phyloP scores from a whole-genome alignment of 1,284 basidiomycete genomes.

The Trichosporon sp. region DNA sequence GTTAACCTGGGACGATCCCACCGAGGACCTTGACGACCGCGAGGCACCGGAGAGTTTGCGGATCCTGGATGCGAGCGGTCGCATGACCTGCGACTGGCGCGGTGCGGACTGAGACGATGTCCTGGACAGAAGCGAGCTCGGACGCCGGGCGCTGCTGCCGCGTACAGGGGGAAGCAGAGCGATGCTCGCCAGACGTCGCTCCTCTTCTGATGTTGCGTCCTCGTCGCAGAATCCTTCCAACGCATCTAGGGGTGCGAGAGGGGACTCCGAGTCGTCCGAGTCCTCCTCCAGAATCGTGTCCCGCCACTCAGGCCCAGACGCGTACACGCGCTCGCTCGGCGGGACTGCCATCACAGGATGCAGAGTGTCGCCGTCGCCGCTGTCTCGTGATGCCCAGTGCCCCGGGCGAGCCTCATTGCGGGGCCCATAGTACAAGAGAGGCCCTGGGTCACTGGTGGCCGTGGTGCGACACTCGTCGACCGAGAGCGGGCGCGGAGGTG shows the following conservation, averaged over 20 bases:
- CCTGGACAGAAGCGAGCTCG: background rate
- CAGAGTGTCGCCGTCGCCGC: background rate
- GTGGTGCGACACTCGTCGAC: background rate
- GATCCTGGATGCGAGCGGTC: background rate
- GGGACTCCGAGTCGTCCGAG: slow-evolving; percentile 12
- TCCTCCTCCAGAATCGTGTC: background rate
- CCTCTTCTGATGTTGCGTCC: background rate
- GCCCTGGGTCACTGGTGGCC: background rate
- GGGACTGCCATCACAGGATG: background rate
- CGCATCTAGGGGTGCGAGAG: slow-evolving; percentile 14
- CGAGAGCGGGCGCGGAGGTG: background rate
- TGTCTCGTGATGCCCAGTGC: background rate
- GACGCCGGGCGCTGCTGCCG: background rate
- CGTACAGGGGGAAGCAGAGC: background rate
- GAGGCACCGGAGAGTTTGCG: background rate
- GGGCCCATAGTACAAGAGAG: background rate
- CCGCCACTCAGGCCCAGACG: background rate
- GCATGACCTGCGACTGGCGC: background rate
- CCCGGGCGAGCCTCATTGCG: background rate
- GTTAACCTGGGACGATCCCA: background rate
- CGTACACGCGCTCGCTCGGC: background rate
- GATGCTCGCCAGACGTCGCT: background rate
- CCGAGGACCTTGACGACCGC: background rate
- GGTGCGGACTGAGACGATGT: background rate
- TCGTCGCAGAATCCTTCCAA: slow-evolving; percentile 16